A percentile compares a stretch with the other conserved stretches of the same genome.
phyloP scores from a whole-genome alignment of 2,329 filamentous ascomycete genomes.

The Fusarium lyarnte region DNA sequence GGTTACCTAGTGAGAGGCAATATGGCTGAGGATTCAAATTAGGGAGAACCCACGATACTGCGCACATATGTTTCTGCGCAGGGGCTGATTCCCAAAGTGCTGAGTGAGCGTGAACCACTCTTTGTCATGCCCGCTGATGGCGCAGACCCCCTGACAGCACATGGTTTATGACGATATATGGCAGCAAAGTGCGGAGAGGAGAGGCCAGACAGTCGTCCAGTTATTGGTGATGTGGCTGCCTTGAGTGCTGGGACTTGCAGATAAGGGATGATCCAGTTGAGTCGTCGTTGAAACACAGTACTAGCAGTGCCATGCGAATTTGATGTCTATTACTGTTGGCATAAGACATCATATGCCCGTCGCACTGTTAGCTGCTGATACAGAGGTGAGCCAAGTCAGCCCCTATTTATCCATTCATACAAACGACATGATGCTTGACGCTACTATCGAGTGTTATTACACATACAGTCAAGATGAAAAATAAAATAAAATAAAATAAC shows the following conservation, averaged over 20 bases:
- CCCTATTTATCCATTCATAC: not conserved
- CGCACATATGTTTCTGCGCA: not conserved
- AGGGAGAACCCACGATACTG: conserved; percentile 11
- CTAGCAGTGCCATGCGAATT: not conserved
- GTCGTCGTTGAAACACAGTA: conserved; percentile 5
- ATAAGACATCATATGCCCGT: not conserved
- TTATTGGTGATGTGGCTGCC: conserved; percentile 12
- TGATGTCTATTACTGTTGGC: not conserved
- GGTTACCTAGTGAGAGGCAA: not conserved
- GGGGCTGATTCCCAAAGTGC: conserved; percentile 16
- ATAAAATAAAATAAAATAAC: not conserved
- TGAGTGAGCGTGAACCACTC: conserved; percentile 21
- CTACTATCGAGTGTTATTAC: not conserved
- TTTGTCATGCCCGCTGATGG: conserved; percentile 19
- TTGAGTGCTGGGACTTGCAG: conserved; percentile 3
- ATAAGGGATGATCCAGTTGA: not conserved
- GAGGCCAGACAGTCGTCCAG: conserved; percentile 7
- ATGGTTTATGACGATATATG: conserved; percentile 20
- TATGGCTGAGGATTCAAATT: not conserved
- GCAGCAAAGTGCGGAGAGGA: conserved; percentile 8
- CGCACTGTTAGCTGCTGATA: not conserved
- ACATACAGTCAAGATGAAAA: not conserved
- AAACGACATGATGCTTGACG: not conserved
- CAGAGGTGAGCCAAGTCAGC: not conserved
- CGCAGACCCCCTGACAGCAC: conserved; percentile 5